Evolutionary conservation across 176 grass and related monocot genomes (phyloP), one percentile per base, ranked within the genome.

Genomic region (Oryza officinalis): DNA sequence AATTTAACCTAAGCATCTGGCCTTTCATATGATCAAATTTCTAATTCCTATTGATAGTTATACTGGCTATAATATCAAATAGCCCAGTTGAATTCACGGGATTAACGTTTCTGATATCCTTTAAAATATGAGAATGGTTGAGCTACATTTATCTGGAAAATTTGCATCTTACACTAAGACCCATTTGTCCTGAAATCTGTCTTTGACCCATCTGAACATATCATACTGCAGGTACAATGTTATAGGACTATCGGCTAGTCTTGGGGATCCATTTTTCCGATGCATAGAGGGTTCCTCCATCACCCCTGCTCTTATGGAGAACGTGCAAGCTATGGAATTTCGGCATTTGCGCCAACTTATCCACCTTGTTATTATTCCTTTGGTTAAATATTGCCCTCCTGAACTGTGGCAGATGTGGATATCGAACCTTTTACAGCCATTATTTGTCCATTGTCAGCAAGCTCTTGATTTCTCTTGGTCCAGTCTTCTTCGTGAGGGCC

Each of bases 261-360:
- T 92, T 80, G 96, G 93, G 67, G 93, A 98, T 50, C 32, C 93
- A 86, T 93, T 98, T 60, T 98, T 93, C 81, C 47, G 74, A 64
- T 98, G 74, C 45, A 61, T 90, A 30, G 93, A 98, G 40, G 60
- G 80, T 85, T 80, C 93, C 57, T 93, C 90, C 90, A 85, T 92
- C 40, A 90, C 69, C 44, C 40, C 90, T 83, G 79, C 96, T 77
- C 82, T 98, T 66, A 87, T 85, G 83, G 96, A 98, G 83, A 95
- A 95, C 80, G 68, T 98, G 23, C 87, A 94, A 92, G 80, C 81
- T 70, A 98, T 98, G 96, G 96, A 98, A 74, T 98, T 94, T 74
- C 92, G 96, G 41, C 96, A 98, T 83, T 75, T 98, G 68, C 93
- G 96, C 45, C 89, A 91, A 86, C 89, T 98, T 81, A 95, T 98